Evolutionary conservation across 2,329 filamentous ascomycete species (phyloP), one percentile per base, ranked within the genome.

Genomic region (Trichothecium sympodiale): DNA sequence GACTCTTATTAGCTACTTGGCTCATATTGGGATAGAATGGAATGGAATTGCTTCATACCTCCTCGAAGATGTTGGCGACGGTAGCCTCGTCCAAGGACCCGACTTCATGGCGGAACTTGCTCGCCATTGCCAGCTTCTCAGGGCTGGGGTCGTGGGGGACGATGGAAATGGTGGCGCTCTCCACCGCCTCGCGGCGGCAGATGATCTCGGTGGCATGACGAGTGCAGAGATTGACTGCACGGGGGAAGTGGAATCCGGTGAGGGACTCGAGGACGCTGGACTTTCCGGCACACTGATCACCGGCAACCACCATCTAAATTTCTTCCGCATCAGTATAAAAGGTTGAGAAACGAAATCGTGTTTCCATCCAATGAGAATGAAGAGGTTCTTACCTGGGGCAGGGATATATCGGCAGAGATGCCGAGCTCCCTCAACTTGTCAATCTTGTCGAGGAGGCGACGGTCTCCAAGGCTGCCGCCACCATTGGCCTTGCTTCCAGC

Each of bases 241-340:
- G 56, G 4, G 67, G 67, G 28, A 71, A 68, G 0, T 59, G 57
- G 25, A 71, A 65, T 0, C 62, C 63, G 0, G 67, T 71, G 23
- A 72, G 41, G 60, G 60, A 87, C 53, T 91, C 83, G 20, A 93
- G 62, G 14, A 91, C 80, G 14, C 60, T 87, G 52, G 80, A 86
- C 64, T 93, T 93, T 48, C 85, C 85, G 30, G 83, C 86, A 0
- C 82, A 88, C 52, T 91, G 85, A 46, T 84, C 86, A 41, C 85
- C 85, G 8, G 89, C 83, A 7, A 88, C 84, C 26, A 82, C 81
- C 20, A 45, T 17, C 61, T 86, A 10, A 25, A 25, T 25, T 10
- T 6, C 6, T 10, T 25, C 6, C 20, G 20, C 6, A 10, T 10
- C 20, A 25, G 20, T 6, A 25, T 6, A 25, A 25, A 2, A 56